phyloP scores from a whole-genome alignment of 371 early-diverging fungal species.

The Coemansia linderi region DNA sequence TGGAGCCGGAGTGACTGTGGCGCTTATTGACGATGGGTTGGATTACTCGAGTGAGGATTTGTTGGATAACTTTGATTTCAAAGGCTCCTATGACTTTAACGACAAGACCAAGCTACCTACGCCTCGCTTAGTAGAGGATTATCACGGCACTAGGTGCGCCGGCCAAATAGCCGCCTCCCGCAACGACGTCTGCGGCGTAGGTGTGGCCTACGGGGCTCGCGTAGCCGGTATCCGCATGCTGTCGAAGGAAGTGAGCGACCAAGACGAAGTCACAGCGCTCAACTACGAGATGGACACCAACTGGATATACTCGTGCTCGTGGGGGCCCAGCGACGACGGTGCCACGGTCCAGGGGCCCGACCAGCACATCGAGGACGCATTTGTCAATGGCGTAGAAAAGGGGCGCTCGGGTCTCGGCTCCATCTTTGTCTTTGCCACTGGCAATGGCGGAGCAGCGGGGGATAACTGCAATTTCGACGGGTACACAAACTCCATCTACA shows the following conservation, averaged over 20 bases:
- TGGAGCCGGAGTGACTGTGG: slow-evolving; percentile 83
- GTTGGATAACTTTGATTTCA: slow-evolving; percentile 83
- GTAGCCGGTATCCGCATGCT: slow-evolving; percentile 92
- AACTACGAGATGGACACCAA: slow-evolving; percentile 85
- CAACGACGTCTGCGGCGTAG: slow-evolving; percentile 94
- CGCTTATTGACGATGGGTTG: slow-evolving; percentile 93
- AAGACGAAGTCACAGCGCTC: slow-evolving; percentile 87
- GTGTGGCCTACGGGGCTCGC: slow-evolving; percentile 86
- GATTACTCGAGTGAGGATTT: slow-evolving; percentile 85
- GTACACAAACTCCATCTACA: slow-evolving; percentile 94
- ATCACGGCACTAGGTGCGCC: slow-evolving; percentile 96
- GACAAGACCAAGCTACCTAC: slow-evolving; percentile 73
- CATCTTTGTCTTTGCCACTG: slow-evolving; percentile 92
- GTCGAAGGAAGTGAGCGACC: slow-evolving; percentile 82
- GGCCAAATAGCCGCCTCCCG: slow-evolving; percentile 92
- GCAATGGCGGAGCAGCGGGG: slow-evolving; percentile 80
- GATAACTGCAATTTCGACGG: slow-evolving; percentile 98
- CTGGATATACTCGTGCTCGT: slow-evolving; percentile 91
- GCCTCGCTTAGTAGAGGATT: slow-evolving; percentile 78
- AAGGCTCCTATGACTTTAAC: slow-evolving; percentile 94
- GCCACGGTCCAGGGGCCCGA: slow-evolving; percentile 85
- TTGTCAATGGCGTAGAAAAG: slow-evolving; percentile 77
- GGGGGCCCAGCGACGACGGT: slow-evolving; percentile 96
- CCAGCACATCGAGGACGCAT: slow-evolving; percentile 75
- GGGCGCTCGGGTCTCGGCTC: slow-evolving; percentile 87